phyloP scores from a whole-genome alignment of 139 green algal genomes.

The Chlorella sp. region DNA sequence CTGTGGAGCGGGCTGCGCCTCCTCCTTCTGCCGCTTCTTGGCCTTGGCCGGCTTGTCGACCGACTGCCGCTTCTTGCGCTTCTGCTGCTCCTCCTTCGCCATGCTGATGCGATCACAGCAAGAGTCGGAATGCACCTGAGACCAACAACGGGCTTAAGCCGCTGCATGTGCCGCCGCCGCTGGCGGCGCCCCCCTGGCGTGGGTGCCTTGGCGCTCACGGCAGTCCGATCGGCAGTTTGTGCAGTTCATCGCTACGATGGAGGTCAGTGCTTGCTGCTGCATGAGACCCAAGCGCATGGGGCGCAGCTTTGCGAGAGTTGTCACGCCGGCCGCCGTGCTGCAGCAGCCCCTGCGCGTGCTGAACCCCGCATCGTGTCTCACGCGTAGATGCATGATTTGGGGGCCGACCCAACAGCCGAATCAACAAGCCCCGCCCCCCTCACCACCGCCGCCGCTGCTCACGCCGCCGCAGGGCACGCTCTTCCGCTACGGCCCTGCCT shows the following conservation, averaged over 20 bases:
- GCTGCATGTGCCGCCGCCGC: not conserved
- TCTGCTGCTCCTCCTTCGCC: not conserved
- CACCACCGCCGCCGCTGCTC: not conserved
- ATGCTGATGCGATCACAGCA: not conserved
- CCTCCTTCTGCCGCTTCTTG: not conserved
- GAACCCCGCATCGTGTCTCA: no score
- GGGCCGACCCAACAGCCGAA: no score
- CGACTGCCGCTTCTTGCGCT: conserved; percentile 5
- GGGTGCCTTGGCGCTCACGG: not conserved
- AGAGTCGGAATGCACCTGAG: not conserved
- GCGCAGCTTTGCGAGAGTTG: no score
- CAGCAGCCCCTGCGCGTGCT: no score
- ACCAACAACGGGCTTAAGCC: no score
- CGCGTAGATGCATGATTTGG: no score
- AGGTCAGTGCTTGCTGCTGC: not conserved
- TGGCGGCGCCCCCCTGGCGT: not conserved
- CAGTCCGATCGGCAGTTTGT: not conserved
- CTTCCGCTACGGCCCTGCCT: conserved; percentile 53
- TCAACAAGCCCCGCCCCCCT: no score
- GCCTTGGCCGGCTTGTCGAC: not conserved
- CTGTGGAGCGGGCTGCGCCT: not conserved
- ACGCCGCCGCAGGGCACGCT: conserved; percentile 47
- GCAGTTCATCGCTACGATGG: not conserved
- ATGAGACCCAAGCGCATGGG: no score
- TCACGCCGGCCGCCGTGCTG: no score